Percentiles rank a stretch among this genome's conserved stretches.
These are phyloP conservation scores for Nepenthes alata DNA, from an alignment of 179 eudicot genomes.

Conservation along the genomic window DNA sequence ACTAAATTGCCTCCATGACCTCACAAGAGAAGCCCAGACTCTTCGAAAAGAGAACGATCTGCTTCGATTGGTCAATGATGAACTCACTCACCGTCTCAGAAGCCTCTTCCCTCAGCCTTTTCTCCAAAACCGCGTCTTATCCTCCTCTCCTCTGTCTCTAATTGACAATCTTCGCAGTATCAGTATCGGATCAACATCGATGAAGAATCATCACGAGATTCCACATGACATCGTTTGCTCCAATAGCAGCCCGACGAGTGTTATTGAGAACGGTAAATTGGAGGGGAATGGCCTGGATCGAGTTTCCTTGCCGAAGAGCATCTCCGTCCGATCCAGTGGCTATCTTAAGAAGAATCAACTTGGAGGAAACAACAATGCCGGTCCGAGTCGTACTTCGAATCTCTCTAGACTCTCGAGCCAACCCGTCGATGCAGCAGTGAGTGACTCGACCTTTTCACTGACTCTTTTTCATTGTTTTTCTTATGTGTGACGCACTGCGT, in stretches of 20 bases:
- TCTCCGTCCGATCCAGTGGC: conserved; percentile 59
- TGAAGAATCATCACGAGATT: neutral
- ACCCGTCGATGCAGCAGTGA: conserved; percentile 19
- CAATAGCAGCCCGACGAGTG: conserved; percentile 34
- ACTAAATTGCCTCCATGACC: conserved; percentile 41
- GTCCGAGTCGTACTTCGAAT: conserved; percentile 8
- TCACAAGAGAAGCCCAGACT: conserved; percentile 32
- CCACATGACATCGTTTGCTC: neutral
- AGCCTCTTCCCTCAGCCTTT: conserved; percentile 17
- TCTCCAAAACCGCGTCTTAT: neutral
- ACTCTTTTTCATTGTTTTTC: neutral
- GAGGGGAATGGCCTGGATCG: conserved; percentile 18
- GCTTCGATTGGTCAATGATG: conserved; percentile 45
- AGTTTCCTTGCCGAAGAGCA: conserved; percentile 55
- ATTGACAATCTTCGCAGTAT: neutral
- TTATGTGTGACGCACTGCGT: neutral
- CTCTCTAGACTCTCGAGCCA: conserved; percentile 11
- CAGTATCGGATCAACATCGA: neutral
- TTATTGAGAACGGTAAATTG: conserved; percentile 15
- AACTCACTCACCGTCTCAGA: conserved; percentile 30
- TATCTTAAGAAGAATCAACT: conserved; percentile 33
- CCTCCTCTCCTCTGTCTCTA: conserved; percentile 5
- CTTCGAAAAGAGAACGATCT: conserved; percentile 55
- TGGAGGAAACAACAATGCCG: conserved; percentile 6
- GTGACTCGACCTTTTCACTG: conserved; percentile 4